Base-by-base conservation (phyloP, 352 stramenopile species). In the Phytopythium aichiense region DNA sequence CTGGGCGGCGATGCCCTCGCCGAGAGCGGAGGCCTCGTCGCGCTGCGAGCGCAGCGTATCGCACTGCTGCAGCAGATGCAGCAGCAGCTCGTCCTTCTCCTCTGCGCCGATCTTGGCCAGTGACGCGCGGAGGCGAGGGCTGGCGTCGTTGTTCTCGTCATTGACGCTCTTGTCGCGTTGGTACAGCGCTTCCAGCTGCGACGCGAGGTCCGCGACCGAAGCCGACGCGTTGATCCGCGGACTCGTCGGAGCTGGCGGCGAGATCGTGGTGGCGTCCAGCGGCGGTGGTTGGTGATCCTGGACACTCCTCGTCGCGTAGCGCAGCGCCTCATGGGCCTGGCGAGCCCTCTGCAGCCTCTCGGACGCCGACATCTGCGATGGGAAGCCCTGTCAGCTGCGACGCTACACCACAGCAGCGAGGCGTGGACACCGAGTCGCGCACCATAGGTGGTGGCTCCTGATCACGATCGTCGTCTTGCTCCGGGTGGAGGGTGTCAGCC, bases 1-100 rank as follows among this genome's bases (percentile, higher is more conserved):
- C 63, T 91, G 71, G 2, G 75, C 74, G 0, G 84, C 78, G 60
- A 94, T 81, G 55, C 79, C 73, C 60, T 94, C 82, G 35, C 81
- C 81, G 13, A 94, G 58, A 0, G 64, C 70, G n/a, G 74, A 68
- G 13, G 77, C 76, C 51, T 88, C 76, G 53, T 65, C 66, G 4
- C 80, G 74, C 53, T 89, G 78, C 1, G 53, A 46, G 48, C 77
- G 68, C 16, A 81, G 59, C 31, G 64, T 42, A 4, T 68, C 67
- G 8, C 75, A 58, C 40, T 87, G 79, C 31, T 71, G 64, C 8
- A 91, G 63, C 22, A 91, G 46, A 57, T 79, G 63, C 54, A 85
- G 42, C 1, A 91, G 55, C 30, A 91, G 52, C 28, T 75, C 67
- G 53, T 91, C 64, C 56, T 91, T 91, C 49, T 91, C 81, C 7